Evolutionary conservation across 1,284 basidiomycete species (phyloP).

Genomic region (Singerocomus rubriflavus): DNA sequence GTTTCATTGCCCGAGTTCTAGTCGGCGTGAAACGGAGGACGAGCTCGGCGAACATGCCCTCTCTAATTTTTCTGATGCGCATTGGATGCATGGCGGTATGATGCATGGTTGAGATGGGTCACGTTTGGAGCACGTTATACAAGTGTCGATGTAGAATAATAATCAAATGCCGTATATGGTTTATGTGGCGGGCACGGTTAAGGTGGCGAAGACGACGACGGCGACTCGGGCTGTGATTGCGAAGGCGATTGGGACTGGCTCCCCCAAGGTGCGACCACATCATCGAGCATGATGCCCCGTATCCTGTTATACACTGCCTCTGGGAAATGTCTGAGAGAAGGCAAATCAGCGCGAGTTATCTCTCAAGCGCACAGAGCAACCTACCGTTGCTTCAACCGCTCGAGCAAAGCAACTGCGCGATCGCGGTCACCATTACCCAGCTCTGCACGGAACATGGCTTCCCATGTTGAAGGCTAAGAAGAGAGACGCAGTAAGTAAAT

Average conservation of each 20-base stretch:
- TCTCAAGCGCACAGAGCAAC: slow-evolving; percentile 19
- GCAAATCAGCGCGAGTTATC: not conserved
- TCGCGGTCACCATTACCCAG: slow-evolving; percentile 74
- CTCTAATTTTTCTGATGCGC: not conserved
- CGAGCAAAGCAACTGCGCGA: slow-evolving; percentile 68
- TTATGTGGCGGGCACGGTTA: not conserved
- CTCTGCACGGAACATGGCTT: slow-evolving; percentile 94
- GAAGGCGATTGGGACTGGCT: slow-evolving; percentile 9
- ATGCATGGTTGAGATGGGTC: no score
- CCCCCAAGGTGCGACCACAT: slow-evolving; percentile 38
- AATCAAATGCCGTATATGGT: not conserved
- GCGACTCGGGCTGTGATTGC: slow-evolving; percentile 13
- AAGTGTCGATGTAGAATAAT: not conserved
- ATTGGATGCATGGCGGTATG: not conserved
- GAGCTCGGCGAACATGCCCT: not conserved
- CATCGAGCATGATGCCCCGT: slow-evolving; percentile 60
- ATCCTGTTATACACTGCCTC: slow-evolving; percentile 67
- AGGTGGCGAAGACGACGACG: not conserved
- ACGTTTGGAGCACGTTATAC: no score
- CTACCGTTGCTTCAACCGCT: slow-evolving; percentile 73
- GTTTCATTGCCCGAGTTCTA: not conserved
- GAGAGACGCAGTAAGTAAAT: slow-evolving; percentile 2
- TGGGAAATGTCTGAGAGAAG: slow-evolving; percentile 60
- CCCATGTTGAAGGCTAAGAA: slow-evolving; percentile 80
- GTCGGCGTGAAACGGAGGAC: not conserved